Percentiles rank a stretch among this genome's conserved stretches.
phyloP scores from a whole-genome alignment of 2,329 filamentous ascomycete species.

The Ceratocystis eucalypticola region DNA sequence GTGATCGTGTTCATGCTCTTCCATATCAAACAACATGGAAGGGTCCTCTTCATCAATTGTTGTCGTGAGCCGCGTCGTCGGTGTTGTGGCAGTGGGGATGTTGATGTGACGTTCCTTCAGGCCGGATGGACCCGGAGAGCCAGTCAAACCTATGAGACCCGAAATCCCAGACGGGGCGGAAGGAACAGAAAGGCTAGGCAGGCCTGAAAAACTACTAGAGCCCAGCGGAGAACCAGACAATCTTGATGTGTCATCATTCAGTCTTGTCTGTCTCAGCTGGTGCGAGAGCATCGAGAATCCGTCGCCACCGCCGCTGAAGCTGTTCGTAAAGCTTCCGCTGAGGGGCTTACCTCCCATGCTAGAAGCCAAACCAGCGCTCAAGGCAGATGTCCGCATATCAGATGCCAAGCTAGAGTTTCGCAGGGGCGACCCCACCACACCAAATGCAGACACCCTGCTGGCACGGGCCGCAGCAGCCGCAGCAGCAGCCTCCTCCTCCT shows the following conservation, averaged over 20 bases:
- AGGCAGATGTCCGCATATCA: slow-evolving; percentile 23
- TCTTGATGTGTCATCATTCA: slow-evolving; percentile 10
- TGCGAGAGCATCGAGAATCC: slow-evolving; percentile 17
- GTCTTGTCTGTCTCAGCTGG: slow-evolving; percentile 13
- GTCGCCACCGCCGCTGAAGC: slow-evolving; percentile 9
- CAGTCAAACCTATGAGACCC: not conserved
- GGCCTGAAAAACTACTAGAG: not conserved
- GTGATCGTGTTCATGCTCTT: slow-evolving; percentile 12
- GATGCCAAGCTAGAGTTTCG: slow-evolving; percentile 49
- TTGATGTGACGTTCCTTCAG: slow-evolving; percentile 10
- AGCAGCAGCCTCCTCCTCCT: slow-evolving; percentile 36
- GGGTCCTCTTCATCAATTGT: slow-evolving; percentile 19
- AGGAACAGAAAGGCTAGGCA: not conserved
- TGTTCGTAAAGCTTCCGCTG: slow-evolving; percentile 10
- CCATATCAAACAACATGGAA: slow-evolving; percentile 19
- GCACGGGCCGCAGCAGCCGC: slow-evolving; percentile 19
- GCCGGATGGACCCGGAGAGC: not conserved
- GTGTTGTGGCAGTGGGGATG: slow-evolving; percentile 1
- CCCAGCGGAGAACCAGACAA: slow-evolving; percentile 12
- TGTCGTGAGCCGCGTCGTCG: slow-evolving; percentile 13
- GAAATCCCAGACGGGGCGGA: not conserved
- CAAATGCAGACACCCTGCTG: slow-evolving; percentile 41
- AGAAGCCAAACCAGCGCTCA: slow-evolving; percentile 5
- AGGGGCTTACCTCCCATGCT: slow-evolving; percentile 11
- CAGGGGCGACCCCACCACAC: slow-evolving; percentile 52